Conservation (phyloP, 495 filamentous ascomycete species). For the Tetracladium marchalianum region DNA sequence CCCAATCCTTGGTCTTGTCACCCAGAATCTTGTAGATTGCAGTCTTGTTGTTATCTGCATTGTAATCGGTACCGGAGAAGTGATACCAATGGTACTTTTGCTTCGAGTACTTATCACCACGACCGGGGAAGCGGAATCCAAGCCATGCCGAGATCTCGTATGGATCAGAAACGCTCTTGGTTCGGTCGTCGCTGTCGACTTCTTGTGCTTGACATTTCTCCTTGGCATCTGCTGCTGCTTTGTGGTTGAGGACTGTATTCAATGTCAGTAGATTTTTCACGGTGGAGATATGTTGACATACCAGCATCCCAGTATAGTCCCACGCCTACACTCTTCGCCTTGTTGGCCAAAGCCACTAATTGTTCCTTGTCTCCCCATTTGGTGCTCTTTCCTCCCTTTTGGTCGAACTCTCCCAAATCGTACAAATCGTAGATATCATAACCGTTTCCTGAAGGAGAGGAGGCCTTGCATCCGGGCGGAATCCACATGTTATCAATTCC, state of each 20-base stretch:
- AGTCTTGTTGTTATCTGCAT: slow-evolving; percentile 42
- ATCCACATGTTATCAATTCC: slow-evolving; percentile 64
- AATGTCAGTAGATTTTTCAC: slow-evolving; percentile 1
- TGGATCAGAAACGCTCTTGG: slow-evolving; percentile 41
- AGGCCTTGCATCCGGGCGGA: slow-evolving; percentile 64
- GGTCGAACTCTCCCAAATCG: slow-evolving; percentile 68
- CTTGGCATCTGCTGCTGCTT: slow-evolving; percentile 55
- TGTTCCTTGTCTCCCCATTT: slow-evolving; percentile 67
- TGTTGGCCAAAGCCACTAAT: slow-evolving; percentile 39
- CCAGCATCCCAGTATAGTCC: slow-evolving; percentile 60
- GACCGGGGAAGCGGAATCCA: slow-evolving; percentile 54
- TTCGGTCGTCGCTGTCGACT: slow-evolving; percentile 51
- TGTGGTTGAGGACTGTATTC: slow-evolving; percentile 58
- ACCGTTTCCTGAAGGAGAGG: slow-evolving; percentile 53
- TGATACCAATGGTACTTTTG: slow-evolving; percentile 62
- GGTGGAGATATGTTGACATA: neutral
- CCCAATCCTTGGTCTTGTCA: slow-evolving; percentile 52
- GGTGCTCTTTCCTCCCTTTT: slow-evolving; percentile 52
- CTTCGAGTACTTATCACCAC: slow-evolving; percentile 46
- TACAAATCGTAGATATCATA: slow-evolving; percentile 73
- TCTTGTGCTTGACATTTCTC: slow-evolving; percentile 51
- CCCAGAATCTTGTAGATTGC: slow-evolving; percentile 62
- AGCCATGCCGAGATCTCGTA: slow-evolving; percentile 62
- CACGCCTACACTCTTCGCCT: slow-evolving; percentile 42
- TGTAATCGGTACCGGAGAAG: slow-evolving; percentile 63